Evolutionary conservation across 805 yeast species (phyloP).

Genomic region (Metschnikowia hibisci): DNA sequence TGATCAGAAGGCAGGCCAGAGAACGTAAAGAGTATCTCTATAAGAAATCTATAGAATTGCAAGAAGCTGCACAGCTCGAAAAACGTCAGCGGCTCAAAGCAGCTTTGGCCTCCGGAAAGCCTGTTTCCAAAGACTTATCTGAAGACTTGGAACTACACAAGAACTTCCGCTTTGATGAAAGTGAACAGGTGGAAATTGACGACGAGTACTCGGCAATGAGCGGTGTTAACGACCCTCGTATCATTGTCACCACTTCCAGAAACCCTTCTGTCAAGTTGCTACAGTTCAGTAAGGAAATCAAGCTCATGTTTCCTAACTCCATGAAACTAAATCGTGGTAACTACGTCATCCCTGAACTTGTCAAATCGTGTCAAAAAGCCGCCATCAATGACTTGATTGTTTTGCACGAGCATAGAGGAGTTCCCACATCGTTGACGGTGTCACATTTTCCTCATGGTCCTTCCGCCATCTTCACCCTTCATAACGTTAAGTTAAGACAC

Average conservation of each 20-base stretch:
- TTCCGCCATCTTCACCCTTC: conserved; percentile 87
- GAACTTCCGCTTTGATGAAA: conserved; percentile 84
- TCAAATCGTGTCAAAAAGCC: conserved; percentile 75
- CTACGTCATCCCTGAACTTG: conserved; percentile 78
- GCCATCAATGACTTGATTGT: conserved; percentile 81
- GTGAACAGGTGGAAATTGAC: conserved; percentile 65
- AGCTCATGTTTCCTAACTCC: conserved; percentile 83
- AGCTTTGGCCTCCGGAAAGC: conserved; percentile 88
- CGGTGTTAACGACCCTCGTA: conserved; percentile 86
- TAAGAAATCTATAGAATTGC: conserved; percentile 82
- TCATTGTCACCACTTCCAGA: conserved; percentile 90
- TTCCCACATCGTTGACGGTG: conserved; percentile 87
- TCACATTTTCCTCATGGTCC: conserved; percentile 99
- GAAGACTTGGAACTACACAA: conserved; percentile 79
- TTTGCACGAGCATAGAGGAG: conserved; percentile 96
- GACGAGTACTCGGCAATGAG: conserved; percentile 88
- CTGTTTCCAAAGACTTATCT: conserved; percentile 83
- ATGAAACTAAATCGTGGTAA: conserved; percentile 91
- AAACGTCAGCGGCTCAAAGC: conserved; percentile 83
- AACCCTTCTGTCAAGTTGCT: conserved; percentile 80
- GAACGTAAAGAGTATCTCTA: conserved; percentile 93
- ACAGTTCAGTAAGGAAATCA: conserved; percentile 91
- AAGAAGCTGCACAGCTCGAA: conserved; percentile 80
- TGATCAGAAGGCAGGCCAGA: conserved; percentile 91
- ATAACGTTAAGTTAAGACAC: conserved; percentile 91